Base-by-base conservation (phyloP, 495 filamentous ascomycete species). In the Hypoxylon lenormandii region DNA sequence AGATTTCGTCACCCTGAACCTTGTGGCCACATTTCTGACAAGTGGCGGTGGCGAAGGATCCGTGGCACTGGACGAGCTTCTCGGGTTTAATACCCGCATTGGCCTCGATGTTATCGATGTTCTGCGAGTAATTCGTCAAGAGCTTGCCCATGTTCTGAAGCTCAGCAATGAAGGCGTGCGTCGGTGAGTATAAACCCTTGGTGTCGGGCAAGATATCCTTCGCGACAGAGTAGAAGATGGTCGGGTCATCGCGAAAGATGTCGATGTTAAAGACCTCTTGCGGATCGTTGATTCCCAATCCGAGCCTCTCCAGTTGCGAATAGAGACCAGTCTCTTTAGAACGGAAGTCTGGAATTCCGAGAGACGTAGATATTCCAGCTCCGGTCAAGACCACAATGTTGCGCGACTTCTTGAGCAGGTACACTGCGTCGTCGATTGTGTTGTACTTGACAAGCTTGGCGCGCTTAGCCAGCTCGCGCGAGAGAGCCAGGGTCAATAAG, bases 111-210 rank as follows among this genome's bases (percentile, higher is more conserved):
- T 98, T 97, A 81, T 98, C 95, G 70, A 98, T 98, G 76, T 98
- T 98, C 77, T 98, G 95, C 1, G 94, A 96, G 80, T 97, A 98
- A 78, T 97, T 97, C 22, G 94, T 98, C 50, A 97, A 84, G 16
- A 98, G 87, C 73, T 96, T 97, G 18, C 87, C 88, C 76, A 94
- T 92, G 62, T 93, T 84, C 75, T 98, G 93, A 1, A 98, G 85
- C n/a, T 97, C 84, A n/a, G 88, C 88, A 68, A 98, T 96, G 80
- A 98, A 98, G 40, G 89, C 90, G 78, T 98, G 95, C 0, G 95
- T 97, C 0, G 95, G 95, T 0, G 95, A 93, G 78, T 86, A 82
- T 6, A 76, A 90, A 66, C 88, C 90, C 12, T 86, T 81, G 1
- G 84, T 84, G 5, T 87, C 87, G 1, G 95, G 94, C 5, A 98